Evolutionary conservation across 495 filamentous ascomycete species (phyloP).

Genomic region (Arthonia radiata): DNA sequence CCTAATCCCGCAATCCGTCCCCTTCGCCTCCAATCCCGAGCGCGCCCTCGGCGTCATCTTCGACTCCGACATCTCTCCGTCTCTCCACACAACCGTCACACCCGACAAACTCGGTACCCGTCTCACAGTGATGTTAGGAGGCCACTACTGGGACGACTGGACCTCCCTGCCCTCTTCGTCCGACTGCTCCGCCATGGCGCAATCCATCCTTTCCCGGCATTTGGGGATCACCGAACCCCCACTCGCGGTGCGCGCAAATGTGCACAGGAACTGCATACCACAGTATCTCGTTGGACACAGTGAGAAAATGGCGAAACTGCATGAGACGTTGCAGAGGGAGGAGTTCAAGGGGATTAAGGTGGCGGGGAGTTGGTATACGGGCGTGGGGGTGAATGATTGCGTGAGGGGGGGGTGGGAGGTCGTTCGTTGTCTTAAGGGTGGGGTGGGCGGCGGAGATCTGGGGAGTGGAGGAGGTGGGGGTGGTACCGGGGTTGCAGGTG

Average conservation of each 20-base stretch:
- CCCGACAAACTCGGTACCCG: slow-evolving; percentile 55
- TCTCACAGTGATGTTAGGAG: slow-evolving; percentile 84
- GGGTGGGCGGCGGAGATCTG: too few relatives aligned
- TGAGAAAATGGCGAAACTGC: slow-evolving; percentile 30
- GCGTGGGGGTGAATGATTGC: slow-evolving; percentile 34
- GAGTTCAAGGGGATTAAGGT: slow-evolving; percentile 44
- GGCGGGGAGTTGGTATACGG: slow-evolving; percentile 53
- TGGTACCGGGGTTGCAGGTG: too few relatives aligned
- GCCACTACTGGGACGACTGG: slow-evolving; percentile 67
- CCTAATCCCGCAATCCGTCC: slow-evolving; percentile 50
- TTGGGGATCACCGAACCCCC: slow-evolving; percentile 38
- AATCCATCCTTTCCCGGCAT: slow-evolving; percentile 41
- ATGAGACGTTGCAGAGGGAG: slow-evolving; percentile 23
- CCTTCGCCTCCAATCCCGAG: slow-evolving; percentile 53
- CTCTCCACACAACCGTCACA: slow-evolving; percentile 21
- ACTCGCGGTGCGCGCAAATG: slow-evolving; percentile 24
- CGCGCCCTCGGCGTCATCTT: slow-evolving; percentile 75
- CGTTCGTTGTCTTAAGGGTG: slow-evolving; percentile 16
- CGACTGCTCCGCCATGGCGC: slow-evolving; percentile 41
- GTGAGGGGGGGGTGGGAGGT: slow-evolving; percentile 22
- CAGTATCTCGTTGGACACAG: slow-evolving; percentile 68
- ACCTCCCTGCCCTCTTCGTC: slow-evolving; percentile 31
- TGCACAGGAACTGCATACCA: slow-evolving; percentile 65
- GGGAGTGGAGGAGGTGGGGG: too few relatives aligned
- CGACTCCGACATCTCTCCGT: slow-evolving; percentile 38